phyloP scores from a whole-genome alignment of 257 asterid genomes.

The Nemophila menziesii region DNA sequence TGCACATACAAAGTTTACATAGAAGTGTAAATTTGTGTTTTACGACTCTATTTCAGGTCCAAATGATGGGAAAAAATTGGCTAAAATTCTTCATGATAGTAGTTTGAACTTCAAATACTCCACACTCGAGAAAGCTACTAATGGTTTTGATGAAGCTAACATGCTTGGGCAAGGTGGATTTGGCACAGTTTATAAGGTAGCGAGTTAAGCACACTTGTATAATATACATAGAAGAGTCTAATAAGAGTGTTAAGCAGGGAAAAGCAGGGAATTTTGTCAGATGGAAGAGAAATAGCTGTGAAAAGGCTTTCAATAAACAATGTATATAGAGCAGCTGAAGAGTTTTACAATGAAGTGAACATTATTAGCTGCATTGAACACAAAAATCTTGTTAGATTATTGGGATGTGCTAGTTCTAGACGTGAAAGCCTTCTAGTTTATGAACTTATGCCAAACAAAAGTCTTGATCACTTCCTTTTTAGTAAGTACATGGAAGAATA shows the following conservation, averaged over 20 bases:
- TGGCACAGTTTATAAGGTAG: conserved; percentile 82
- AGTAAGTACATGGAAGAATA: conserved; percentile 30
- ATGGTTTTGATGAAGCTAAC: conserved; percentile 58
- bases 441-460: conserved; percentile 56
- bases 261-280: conserved; percentile 72
- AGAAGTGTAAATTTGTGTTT: too few relatives aligned
- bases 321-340: conserved; percentile 81
- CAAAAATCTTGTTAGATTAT: conserved; percentile 67
- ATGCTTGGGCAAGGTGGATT: conserved; percentile 97
- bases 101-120: conserved; percentile 90
- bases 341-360: conserved; percentile 88
- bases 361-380: conserved; percentile 86
- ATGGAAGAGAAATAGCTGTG: conserved; percentile 91
- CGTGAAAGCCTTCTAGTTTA: conserved; percentile 92
- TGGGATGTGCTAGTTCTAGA: conserved; percentile 88
- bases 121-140: conserved; percentile 83
- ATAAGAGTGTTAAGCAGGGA: too few relatives aligned
- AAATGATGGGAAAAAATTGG: conserved; percentile 47
- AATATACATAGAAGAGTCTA: not conserved
- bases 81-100: conserved; percentile 62
- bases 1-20: too few relatives aligned
- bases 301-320: conserved; percentile 85
- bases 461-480: conserved; percentile 69
- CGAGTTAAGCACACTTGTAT: not conserved
- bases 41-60: conserved; percentile 23